Base-by-base conservation (phyloP, 2,329 filamentous ascomycete species). In the Clonostachys sp. region DNA sequence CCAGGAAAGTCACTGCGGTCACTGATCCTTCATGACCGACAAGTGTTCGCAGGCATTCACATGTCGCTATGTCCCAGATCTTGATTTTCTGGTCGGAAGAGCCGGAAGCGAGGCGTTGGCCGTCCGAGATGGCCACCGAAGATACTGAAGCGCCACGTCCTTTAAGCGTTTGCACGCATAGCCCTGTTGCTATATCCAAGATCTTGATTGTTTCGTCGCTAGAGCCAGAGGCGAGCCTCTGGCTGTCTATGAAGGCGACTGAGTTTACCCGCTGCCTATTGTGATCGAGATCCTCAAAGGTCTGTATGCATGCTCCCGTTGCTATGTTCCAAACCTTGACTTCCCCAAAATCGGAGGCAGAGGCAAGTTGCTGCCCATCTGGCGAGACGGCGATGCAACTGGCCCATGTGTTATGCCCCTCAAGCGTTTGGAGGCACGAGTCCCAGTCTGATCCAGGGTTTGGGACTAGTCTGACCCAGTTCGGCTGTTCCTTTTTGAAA, bases 401-500 rank as follows among this genome's bases (percentile, higher is more conserved):
- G 2, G 7, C 14, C 14, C n/a, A n/a, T n/a, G n/a, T n/a, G n/a
- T n/a, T n/a, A 39, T 49, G 40, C 24, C 18, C 48, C 44, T 46
- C 47, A 10, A 45, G 34, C n/a, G 44, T 49, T 45, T 43, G 41
- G 17, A 46, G 12, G 41, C 45, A 49, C 6, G 30, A 16, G 13
- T 44, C 39, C 48, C 48, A 49, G 12, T 44, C 24, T 7, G 16
- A 17, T 10, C 18, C 40, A 12, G 41, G 12, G 2, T 16, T 12
- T 4, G 45, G 34, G 12, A 20, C 34, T 12, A 43, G 12, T 6
- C n/a, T 30, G 2, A 49, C 7, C 45, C 44, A 46, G 12, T 14
- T 13, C 5, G 44, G 40, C 34, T 43, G 35, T 30, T 49, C 44
- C 7, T 43, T 35, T 12, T n/a, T 16, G 16, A 46, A 46, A 7